Evolutionary conservation across 1,284 basidiomycete genomes (phyloP).

Genomic region (Heterobasidion annosum): DNA sequence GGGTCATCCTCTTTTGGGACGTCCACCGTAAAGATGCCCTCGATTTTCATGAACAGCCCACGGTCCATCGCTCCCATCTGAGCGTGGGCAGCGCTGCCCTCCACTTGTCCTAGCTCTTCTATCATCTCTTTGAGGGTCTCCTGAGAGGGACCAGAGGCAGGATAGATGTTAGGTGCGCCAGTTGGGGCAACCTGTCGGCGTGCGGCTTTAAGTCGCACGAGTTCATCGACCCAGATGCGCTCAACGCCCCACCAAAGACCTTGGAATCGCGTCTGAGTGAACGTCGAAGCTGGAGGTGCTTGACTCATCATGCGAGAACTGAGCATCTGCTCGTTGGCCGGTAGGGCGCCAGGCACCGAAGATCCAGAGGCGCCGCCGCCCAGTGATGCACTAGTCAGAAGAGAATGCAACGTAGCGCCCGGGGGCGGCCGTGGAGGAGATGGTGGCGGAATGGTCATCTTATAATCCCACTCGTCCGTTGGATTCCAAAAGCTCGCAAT

Average conservation of each 20-base stretch:
- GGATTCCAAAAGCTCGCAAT: slow-evolving; percentile 56
- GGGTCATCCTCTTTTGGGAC: slow-evolving; percentile 28
- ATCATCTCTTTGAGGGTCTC: slow-evolving; percentile 22
- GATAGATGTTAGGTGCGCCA: slow-evolving; percentile 45
- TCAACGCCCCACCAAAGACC: slow-evolving; percentile 87
- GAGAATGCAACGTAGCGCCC: not conserved
- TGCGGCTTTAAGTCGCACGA: slow-evolving; percentile 69
- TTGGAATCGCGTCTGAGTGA: slow-evolving; percentile 55
- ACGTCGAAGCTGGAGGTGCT: slow-evolving; percentile 14
- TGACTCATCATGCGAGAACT: slow-evolving; percentile 11
- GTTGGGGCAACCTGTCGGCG: slow-evolving; percentile 55
- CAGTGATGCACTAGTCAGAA: not conserved
- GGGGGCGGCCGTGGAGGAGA: not conserved
- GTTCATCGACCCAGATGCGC: slow-evolving; percentile 80
- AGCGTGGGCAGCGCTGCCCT: slow-evolving; percentile 12
- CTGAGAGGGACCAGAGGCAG: slow-evolving; percentile 50
- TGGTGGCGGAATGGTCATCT: slow-evolving; percentile 15
- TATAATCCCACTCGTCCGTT: slow-evolving; percentile 64
- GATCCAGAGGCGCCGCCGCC: not conserved
- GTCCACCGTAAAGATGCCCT: slow-evolving; percentile 52
- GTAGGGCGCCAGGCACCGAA: slow-evolving; percentile 3
- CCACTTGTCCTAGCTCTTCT: not conserved
- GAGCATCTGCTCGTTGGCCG: slow-evolving; percentile 1
- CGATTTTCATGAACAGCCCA: slow-evolving; percentile 60
- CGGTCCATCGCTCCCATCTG: slow-evolving; percentile 42